These are phyloP conservation scores for Obba rivulosa DNA, from an alignment of 768 basidiomycete genomes.

Conservation along the genomic window DNA sequence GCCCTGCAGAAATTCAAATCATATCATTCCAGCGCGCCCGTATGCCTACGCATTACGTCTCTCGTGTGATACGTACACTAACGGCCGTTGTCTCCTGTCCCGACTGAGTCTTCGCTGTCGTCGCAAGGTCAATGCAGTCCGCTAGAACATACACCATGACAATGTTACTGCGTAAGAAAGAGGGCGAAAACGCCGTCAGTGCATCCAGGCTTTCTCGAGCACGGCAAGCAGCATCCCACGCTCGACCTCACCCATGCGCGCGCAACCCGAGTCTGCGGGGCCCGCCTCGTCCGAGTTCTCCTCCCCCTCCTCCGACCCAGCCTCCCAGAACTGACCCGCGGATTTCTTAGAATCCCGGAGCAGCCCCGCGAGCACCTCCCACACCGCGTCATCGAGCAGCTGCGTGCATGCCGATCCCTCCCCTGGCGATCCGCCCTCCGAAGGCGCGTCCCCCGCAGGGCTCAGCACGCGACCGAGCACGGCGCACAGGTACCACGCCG, in stretches of 20 bases:
- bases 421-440: not conserved
- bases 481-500: conserved; percentile 49
- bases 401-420: not conserved
- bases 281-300: not conserved
- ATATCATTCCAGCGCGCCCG: too few species aligned
- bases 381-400: conserved; percentile 2
- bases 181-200: too few species aligned
- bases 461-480: conserved; percentile 34
- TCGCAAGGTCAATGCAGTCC: too few species aligned
- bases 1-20: too few species aligned
- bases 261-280: not conserved
- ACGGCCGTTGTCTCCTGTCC: too few species aligned
- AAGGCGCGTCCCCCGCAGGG: not conserved
- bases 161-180: too few species aligned
- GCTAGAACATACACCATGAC: too few species aligned
- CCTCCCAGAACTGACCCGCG: too few species aligned
- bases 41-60: too few species aligned
- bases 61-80: too few species aligned
- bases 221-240: conserved; percentile 23
- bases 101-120: too few species aligned
- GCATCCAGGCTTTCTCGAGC: conserved; percentile 22
- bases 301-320: too few species aligned
- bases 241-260: conserved; percentile 18
- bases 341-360: not conserved
- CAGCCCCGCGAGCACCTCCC: not conserved